Conservation (phyloP, 129 eudicot genomes). For the Flaveria trinervia region DNA sequence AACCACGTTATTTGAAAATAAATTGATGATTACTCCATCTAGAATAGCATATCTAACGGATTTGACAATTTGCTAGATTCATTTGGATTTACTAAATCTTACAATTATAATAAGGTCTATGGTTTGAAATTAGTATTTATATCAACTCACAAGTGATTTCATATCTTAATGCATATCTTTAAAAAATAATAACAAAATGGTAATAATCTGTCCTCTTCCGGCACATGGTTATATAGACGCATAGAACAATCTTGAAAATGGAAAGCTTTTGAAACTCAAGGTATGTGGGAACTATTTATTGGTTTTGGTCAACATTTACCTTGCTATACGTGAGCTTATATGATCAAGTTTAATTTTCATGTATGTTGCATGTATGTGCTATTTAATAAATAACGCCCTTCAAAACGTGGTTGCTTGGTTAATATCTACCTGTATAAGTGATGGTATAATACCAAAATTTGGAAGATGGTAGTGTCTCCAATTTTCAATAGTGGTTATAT, state of each 20-base stretch:
- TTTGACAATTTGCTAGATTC: not conserved
- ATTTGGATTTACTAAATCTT: not conserved
- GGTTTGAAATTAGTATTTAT: too few relatives aligned
- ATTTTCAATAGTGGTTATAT: not conserved
- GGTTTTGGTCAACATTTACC: constrained; percentile 2
- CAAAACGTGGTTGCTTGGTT: not conserved
- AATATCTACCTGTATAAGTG: not conserved
- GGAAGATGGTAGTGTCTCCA: not conserved
- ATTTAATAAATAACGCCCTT: not conserved
- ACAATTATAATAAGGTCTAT: not conserved
- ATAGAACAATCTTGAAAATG: not conserved
- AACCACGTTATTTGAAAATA: not conserved
- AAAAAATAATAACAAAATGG: not conserved
- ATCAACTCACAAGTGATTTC: not conserved
- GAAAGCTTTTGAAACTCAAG: not conserved
- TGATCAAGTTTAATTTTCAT: not conserved
- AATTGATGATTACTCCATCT: not conserved
- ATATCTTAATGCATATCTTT: not conserved
- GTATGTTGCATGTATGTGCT: not conserved
- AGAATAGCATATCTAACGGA: constrained; percentile 11
- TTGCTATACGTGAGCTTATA: not conserved
- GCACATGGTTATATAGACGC: constrained; percentile 7
- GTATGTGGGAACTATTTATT: constrained; percentile 1
- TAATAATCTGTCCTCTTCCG: constrained; percentile 1
- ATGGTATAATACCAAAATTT: not conserved